Conservation (phyloP, 2,329 filamentous ascomycete genomes). For the Orbilia javanica region DNA sequence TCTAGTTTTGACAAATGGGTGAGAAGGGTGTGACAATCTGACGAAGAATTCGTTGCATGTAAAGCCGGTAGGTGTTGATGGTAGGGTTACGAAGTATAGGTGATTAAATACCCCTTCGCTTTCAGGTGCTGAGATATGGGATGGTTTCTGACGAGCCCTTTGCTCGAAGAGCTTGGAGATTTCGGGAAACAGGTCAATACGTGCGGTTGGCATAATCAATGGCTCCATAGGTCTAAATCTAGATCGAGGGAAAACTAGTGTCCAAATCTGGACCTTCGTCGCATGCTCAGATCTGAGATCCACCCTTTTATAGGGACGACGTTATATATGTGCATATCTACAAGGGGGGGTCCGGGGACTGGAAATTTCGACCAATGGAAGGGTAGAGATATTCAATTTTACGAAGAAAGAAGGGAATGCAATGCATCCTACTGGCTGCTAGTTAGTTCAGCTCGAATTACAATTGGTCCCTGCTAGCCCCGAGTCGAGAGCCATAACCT, state of each 20-base stretch:
- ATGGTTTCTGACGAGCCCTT: constrained; percentile 24
- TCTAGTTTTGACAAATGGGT: constrained; percentile 47
- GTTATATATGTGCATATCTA: not conserved
- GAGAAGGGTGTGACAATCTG: constrained; percentile 33
- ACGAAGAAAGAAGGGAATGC: not conserved
- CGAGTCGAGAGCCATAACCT: not conserved
- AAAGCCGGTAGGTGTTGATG: constrained; percentile 24
- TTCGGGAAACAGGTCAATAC: constrained; percentile 16
- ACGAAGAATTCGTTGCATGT: constrained; percentile 46
- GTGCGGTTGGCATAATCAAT: constrained; percentile 17
- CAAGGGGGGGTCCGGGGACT: not conserved
- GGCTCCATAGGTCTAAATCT: not conserved
- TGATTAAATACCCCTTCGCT: constrained; percentile 39
- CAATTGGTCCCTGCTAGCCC: constrained; percentile 3
- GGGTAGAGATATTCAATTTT: not conserved
- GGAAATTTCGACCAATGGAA: not conserved
- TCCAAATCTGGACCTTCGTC: not conserved
- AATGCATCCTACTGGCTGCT: not conserved
- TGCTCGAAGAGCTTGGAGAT: constrained; percentile 38
- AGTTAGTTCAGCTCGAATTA: not conserved
- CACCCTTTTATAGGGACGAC: not conserved
- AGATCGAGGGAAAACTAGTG: not conserved
- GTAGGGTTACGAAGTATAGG: constrained; percentile 39
- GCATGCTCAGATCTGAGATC: not conserved
- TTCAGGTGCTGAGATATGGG: constrained; percentile 34